Percentiles rank a stretch among this genome's conserved stretches.
Evolutionary conservation across 1,284 basidiomycete species (phyloP).

Genomic region (Sanghuangporus weigelae): DNA sequence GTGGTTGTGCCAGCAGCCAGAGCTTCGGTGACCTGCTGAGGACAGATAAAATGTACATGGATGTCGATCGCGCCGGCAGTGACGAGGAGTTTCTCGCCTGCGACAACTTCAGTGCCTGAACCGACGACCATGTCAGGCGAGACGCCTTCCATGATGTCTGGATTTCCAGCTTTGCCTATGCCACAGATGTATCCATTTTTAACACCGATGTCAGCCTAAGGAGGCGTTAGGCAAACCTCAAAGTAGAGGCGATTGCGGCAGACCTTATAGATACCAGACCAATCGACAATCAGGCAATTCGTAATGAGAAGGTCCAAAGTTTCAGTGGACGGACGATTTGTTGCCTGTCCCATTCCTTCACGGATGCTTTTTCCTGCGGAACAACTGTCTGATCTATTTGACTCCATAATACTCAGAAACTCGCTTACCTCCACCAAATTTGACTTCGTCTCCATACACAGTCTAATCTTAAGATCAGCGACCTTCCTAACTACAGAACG

Average conservation of each 20-base stretch:
- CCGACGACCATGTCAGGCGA: slow-evolving; percentile 75
- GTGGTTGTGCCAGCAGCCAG: slow-evolving; percentile 77
- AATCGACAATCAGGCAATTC: slow-evolving; percentile 92
- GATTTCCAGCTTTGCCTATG: slow-evolving; percentile 97
- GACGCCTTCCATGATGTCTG: slow-evolving; percentile 87
- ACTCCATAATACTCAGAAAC: background rate
- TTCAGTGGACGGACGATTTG: slow-evolving; percentile 61
- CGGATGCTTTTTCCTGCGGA: slow-evolving; percentile 79
- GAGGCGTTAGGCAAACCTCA: background rate
- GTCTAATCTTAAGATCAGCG: slow-evolving; percentile 38
- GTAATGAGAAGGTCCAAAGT: slow-evolving; percentile 91
- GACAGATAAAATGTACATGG: slow-evolving; percentile 92
- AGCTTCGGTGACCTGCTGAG: slow-evolving; percentile 79
- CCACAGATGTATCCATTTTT: slow-evolving; percentile 81
- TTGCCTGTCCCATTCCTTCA: slow-evolving; percentile 96
- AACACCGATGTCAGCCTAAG: slow-evolving; percentile 93
- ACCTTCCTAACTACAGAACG: background rate
- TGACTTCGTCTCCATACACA: slow-evolving; percentile 91
- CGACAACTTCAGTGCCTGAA: slow-evolving; percentile 89
- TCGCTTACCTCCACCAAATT: slow-evolving; percentile 86
- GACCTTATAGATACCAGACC: slow-evolving; percentile 93
- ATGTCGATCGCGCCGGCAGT: slow-evolving; percentile 94
- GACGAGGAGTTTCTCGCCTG: slow-evolving; percentile 90
- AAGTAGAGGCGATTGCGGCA: slow-evolving; percentile 7
- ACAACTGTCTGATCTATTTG: slow-evolving; percentile 4